A percentile compares a stretch with the other conserved stretches of the same genome.
Conservation (phyloP, 2,329 filamentous ascomycete species). For the Hypoxylon sp. region DNA sequence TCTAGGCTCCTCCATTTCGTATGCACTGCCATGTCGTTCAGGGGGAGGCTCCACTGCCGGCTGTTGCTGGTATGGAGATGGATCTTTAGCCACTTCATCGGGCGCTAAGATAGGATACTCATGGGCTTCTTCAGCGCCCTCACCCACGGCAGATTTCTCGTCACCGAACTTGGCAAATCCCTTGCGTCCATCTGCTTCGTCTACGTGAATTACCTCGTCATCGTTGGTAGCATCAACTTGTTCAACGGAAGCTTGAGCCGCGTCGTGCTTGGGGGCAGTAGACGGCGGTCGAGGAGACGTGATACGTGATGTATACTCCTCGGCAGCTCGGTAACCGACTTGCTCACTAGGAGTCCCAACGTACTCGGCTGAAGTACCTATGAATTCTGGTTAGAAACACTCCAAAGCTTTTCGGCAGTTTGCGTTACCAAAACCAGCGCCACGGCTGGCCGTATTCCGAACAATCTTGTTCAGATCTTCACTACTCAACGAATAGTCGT, state of each 20-base stretch:
- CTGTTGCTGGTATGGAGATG: conserved; percentile 76
- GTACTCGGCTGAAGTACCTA: conserved; percentile 75
- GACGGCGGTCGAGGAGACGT: conserved; percentile 65
- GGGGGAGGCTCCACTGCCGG: conserved; percentile 85
- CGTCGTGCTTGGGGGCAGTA: conserved; percentile 57
- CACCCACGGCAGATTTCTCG: conserved; percentile 65
- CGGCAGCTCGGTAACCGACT: conserved; percentile 87
- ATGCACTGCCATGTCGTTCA: conserved; percentile 72
- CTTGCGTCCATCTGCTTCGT: conserved; percentile 70
- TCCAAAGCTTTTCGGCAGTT: conserved; percentile 50
- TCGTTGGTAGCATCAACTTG: conserved; percentile 60
- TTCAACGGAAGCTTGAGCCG: conserved; percentile 47
- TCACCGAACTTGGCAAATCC: conserved; percentile 63
- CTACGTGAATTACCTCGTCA: conserved; percentile 81
- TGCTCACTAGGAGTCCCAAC: conserved; percentile 89
- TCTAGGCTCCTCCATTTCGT: conserved; percentile 69
- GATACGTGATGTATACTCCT: conserved; percentile 85
- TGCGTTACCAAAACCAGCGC: conserved; percentile 66
- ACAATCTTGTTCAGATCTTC: conserved; percentile 94
- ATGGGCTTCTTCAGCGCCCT: conserved; percentile 71
- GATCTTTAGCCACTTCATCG: conserved; percentile 86
- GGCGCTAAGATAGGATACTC: conserved; percentile 87
- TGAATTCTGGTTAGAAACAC: conserved; percentile 53
- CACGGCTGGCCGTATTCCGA: conserved; percentile 74
- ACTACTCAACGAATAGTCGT: conserved; percentile 88